phyloP scores from a whole-genome alignment of 192 early-diverging fungal genomes.

The Coemansia asiatica region DNA sequence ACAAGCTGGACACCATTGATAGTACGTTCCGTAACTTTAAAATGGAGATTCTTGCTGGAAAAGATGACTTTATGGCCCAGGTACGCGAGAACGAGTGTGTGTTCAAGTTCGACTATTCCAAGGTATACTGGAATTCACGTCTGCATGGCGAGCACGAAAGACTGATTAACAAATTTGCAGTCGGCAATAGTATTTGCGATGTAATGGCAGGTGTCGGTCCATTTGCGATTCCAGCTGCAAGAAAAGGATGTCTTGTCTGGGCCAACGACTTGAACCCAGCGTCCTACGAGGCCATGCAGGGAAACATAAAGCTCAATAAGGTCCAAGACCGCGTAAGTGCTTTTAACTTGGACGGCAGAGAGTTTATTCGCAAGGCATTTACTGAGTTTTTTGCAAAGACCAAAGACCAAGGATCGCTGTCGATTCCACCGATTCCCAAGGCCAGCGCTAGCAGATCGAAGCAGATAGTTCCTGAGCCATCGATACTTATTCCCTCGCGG shows the following conservation, averaged over 20 bases:
- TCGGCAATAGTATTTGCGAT: conserved; percentile 80
- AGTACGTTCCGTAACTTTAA: conserved; percentile 94
- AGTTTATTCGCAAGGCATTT: conserved; percentile 82
- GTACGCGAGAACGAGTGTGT: conserved; percentile 87
- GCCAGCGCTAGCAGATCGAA: conserved; percentile 19
- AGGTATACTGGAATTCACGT: conserved; percentile 99
- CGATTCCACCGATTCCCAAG: conserved; percentile 20
- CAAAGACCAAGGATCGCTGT: not conserved
- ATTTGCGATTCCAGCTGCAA: conserved; percentile 91
- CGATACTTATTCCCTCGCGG: conserved; percentile 24
- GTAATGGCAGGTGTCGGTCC: conserved; percentile 98
- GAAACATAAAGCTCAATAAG: conserved; percentile 88
- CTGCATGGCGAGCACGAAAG: conserved; percentile 93
- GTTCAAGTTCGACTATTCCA: conserved; percentile 92
- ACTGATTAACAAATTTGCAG: conserved; percentile 73
- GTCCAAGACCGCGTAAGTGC: conserved; percentile 66
- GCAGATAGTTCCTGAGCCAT: conserved; percentile 4
- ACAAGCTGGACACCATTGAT: conserved; percentile 95
- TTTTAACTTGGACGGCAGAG: conserved; percentile 89
- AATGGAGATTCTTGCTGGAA: conserved; percentile 94
- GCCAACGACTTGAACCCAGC: conserved; percentile 97
- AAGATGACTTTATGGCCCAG: conserved; percentile 81
- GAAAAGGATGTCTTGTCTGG: conserved; percentile 80
- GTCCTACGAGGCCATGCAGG: conserved; percentile 74
- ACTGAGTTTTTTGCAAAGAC: conserved; percentile 59